phyloP scores from a whole-genome alignment of 1,139 yeast genomes.

The Taphrina confusa region DNA sequence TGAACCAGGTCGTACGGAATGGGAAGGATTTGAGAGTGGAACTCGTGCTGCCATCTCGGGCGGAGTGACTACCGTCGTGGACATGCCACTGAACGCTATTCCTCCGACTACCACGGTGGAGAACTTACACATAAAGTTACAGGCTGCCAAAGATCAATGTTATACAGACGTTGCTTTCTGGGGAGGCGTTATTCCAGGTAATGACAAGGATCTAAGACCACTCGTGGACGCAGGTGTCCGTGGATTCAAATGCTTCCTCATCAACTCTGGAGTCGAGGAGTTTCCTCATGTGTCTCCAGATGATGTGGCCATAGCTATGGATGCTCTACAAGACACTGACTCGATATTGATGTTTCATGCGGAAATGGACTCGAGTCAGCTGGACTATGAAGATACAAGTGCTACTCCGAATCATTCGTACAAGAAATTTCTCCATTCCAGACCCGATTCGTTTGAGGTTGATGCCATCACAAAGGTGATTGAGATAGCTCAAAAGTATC shows the following conservation, averaged over 20 bases:
- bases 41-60: conserved; percentile 92
- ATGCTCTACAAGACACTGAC: conserved; percentile 45
- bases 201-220: conserved; percentile 39
- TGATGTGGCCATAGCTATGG: conserved; percentile 49
- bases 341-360: conserved; percentile 57
- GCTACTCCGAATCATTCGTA: conserved; percentile 50
- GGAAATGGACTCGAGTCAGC: conserved; percentile 52
- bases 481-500: conserved; percentile 50
- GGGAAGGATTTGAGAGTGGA: conserved; percentile 96
- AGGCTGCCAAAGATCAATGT: conserved; percentile 76
- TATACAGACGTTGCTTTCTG: conserved; percentile 93
- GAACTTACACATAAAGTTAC: conserved; percentile 52
- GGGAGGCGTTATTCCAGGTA: conserved; percentile 37
- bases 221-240: conserved; percentile 58
- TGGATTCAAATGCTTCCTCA: conserved; percentile 52
- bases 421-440: conserved; percentile 49
- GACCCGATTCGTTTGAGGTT: conserved; percentile 54
- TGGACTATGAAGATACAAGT: conserved; percentile 49
- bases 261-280: conserved; percentile 29
- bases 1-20: conserved; percentile 91
- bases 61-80: conserved; percentile 79
- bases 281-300: conserved; percentile 48
- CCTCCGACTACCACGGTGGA: conserved; percentile 58
- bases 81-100: conserved; percentile 41
- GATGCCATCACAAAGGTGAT: conserved; percentile 56